Evolutionary conservation across 2,329 filamentous ascomycete genomes (phyloP).

Genomic region (Xylaria sp.): DNA sequence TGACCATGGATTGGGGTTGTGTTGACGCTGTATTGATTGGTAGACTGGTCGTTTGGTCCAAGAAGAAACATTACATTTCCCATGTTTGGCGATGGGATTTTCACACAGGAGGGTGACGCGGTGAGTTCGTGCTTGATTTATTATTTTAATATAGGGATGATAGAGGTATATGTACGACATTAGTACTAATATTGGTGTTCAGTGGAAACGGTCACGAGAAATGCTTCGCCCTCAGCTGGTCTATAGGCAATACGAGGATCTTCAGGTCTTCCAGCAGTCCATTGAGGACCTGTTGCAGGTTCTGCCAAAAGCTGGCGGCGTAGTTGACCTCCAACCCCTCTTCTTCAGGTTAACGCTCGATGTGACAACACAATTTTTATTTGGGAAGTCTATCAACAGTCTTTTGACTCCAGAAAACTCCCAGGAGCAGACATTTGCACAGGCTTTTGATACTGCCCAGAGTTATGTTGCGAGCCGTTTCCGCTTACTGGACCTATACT

Average conservation of each 20-base stretch:
- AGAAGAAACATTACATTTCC: constrained; percentile 39
- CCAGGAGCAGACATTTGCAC: constrained; percentile 28
- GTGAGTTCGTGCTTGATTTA: constrained; percentile 7
- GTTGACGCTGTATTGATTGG: constrained; percentile 2
- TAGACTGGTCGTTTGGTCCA: constrained; percentile 36
- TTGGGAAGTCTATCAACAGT: constrained; percentile 36
- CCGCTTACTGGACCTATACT: constrained; percentile 32
- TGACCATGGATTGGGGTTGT: not conserved
- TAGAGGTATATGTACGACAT: not conserved
- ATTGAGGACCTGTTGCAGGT: constrained; percentile 30
- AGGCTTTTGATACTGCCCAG: constrained; percentile 33
- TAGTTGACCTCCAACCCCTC: constrained; percentile 35
- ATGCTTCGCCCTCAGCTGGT: constrained; percentile 44
- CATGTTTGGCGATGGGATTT: constrained; percentile 45
- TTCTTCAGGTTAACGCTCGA: constrained; percentile 39
- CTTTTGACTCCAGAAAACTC: constrained; percentile 22
- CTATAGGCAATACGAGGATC: constrained; percentile 32
- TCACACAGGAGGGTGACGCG: constrained; percentile 42
- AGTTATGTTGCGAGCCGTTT: constrained; percentile 30
- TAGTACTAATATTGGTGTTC: not conserved
- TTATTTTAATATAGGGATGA: not conserved
- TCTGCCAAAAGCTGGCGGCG: constrained; percentile 20
- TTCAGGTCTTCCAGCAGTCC: constrained; percentile 32
- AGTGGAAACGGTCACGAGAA: constrained; percentile 44
- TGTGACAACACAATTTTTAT: constrained; percentile 37